Evolutionary conservation across 306 rosid species (phyloP).

Genomic region (Casuarina glauca): DNA sequence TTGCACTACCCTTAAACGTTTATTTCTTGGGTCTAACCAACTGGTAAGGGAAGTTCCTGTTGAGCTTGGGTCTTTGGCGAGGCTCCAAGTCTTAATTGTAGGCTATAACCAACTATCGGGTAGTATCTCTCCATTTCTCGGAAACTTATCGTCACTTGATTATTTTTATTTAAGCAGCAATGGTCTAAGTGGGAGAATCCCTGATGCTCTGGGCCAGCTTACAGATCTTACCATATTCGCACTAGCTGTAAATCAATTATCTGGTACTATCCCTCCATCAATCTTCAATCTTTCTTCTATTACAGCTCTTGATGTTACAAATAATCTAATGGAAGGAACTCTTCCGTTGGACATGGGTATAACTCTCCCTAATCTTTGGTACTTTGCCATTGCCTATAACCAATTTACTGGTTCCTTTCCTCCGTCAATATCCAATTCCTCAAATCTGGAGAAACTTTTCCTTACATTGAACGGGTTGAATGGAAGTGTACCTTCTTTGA

Average conservation of each 20-base stretch:
- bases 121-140: neutral
- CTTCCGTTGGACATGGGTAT: no score
- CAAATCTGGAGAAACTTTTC: no score
- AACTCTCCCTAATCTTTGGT: no score
- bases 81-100: accelerated
- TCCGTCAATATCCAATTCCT: no score
- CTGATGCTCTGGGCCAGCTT: neutral
- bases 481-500: no score
- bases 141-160: neutral
- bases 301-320: neutral
- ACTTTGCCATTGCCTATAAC: no score
- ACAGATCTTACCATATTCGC: accelerated
- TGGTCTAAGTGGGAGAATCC: neutral
- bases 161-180: neutral
- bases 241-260: neutral
- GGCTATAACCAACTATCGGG: neutral
- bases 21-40: neutral
- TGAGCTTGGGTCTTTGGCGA: neutral
- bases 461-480: no score
- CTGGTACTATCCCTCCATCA: neutral
- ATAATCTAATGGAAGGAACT: neutral
- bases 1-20: neutral
- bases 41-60: neutral
- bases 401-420: no score
- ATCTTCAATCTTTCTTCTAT: neutral